phyloP scores from a whole-genome alignment of 2,329 filamentous ascomycete genomes.

The Hypomyces rosellus region DNA sequence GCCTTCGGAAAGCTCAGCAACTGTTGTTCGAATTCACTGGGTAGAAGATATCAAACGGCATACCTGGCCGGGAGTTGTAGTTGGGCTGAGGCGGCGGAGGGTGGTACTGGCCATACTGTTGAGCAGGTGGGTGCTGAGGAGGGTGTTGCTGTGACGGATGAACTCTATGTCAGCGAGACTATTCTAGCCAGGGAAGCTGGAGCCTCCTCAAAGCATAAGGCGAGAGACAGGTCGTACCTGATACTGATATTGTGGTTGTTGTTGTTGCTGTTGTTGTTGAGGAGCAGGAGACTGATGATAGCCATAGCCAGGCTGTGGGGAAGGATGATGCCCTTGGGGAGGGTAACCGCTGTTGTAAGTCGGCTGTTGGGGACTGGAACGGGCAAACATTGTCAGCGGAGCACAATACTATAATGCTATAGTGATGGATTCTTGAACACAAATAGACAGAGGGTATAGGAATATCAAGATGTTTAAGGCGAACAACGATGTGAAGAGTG shows the following conservation, averaged over 20 bases:
- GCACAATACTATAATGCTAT: background rate
- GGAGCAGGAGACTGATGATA: slow-evolving; percentile 33
- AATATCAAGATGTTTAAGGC: background rate
- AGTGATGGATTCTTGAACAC: background rate
- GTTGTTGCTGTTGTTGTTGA: slow-evolving; percentile 32
- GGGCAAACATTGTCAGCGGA: background rate
- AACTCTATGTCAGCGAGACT: background rate
- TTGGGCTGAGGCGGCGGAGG: slow-evolving; percentile 34
- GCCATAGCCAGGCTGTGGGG: slow-evolving; percentile 43
- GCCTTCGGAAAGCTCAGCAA: slow-evolving; percentile 12
- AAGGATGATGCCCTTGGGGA: slow-evolving; percentile 39
- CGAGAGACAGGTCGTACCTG: slow-evolving; percentile 18
- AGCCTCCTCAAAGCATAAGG: background rate
- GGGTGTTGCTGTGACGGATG: slow-evolving; percentile 20
- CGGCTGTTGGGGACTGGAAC: slow-evolving; percentile 29
- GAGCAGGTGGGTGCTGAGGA: slow-evolving; percentile 23
- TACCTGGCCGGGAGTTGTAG: slow-evolving; percentile 43
- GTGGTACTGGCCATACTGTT: slow-evolving; percentile 26
- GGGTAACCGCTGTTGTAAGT: slow-evolving; percentile 42
- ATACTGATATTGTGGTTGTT: slow-evolving; percentile 31
- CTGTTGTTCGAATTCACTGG: background rate
- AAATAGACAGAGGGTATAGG: background rate
- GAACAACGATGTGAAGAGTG: background rate
- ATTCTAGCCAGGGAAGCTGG: background rate
- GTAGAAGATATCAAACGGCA: background rate